Evolutionary conservation across 2,329 filamentous ascomycete species (phyloP).

Genomic region (Alternaria triticimaculans): DNA sequence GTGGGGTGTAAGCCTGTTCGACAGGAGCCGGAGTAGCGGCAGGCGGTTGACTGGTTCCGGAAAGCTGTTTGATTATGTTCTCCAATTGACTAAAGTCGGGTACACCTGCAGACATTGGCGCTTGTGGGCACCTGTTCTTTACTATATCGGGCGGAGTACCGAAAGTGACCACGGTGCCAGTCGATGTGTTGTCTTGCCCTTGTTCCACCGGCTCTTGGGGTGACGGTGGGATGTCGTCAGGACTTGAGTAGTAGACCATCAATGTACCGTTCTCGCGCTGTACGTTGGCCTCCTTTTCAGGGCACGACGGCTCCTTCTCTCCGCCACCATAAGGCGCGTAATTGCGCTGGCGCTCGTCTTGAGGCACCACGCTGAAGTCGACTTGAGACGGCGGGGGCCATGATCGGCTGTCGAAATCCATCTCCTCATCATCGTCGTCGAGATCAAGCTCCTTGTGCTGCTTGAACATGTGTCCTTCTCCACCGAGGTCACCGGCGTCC

Average conservation of each 20-base stretch:
- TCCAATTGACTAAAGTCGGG: slow-evolving; percentile 37
- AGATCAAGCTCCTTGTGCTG: slow-evolving; percentile 70
- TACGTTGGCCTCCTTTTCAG: slow-evolving; percentile 53
- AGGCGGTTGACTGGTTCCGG: slow-evolving; percentile 18
- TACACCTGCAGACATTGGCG: slow-evolving; percentile 13
- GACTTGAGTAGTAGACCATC: slow-evolving; percentile 55
- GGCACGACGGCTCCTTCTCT: slow-evolving; percentile 45
- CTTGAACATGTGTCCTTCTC: slow-evolving; percentile 63
- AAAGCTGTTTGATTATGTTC: slow-evolving; percentile 38
- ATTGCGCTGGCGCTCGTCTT: slow-evolving; percentile 52
- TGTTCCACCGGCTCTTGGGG: slow-evolving; percentile 54
- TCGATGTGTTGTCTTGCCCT: slow-evolving; percentile 20
- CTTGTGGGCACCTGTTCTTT: slow-evolving; percentile 31
- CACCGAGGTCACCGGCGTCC: slow-evolving; percentile 75
- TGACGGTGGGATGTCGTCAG: slow-evolving; percentile 55
- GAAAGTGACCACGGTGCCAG: slow-evolving; percentile 43
- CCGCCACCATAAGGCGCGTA: slow-evolving; percentile 57
- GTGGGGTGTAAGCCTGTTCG: slow-evolving; percentile 28
- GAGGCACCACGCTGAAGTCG: slow-evolving; percentile 53
- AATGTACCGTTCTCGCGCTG: slow-evolving; percentile 55
- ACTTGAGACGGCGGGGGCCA: slow-evolving; percentile 46
- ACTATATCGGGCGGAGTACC: slow-evolving; percentile 44
- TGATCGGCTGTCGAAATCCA: slow-evolving; percentile 41
- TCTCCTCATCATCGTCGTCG: slow-evolving; percentile 66
- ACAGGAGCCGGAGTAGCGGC: slow-evolving; percentile 14